Evolutionary conservation across 2,329 filamentous ascomycete species (phyloP), one percentile per base, ranked within the genome.

Genomic region (Metarhizium brunneum): DNA sequence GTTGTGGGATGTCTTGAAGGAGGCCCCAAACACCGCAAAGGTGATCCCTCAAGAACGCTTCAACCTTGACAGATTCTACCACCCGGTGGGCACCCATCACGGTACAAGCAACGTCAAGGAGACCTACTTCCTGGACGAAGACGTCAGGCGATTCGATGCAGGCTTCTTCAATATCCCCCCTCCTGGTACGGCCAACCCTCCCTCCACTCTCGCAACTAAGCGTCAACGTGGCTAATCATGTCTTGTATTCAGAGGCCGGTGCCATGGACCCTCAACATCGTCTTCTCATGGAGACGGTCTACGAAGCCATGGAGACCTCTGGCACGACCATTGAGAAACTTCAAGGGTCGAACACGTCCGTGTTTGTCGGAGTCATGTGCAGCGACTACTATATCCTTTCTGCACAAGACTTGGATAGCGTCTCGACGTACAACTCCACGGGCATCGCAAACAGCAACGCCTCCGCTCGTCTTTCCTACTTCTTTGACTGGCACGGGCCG

Each of bases 401-500:
- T 35, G 32, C 32, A 35, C 32, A 35, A 35, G 32, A 35, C 32
- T 35, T 35, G 32, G 32, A 35, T 35, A 35, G 32, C 32, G 32
- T 35, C 32, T 35, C 32, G 32, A 35, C 32, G 32, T 35, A 35
- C 6, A 35, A 35, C 32, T 35, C 32, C 7, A 35, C 32, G 7
- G 32, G 32, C 32, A 35, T 76, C 16, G 66, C 74, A 0, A 78
- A 77, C 59, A 68, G 76, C 25, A 62, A 11, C 32, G 32, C 32
- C 32, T 35, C 32, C 11, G 32, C 32, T 35, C 32, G 32, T 35
- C 32, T 79, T 8, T 76, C 73, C 1, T 76, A 78, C 60, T 74
- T 72, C 54, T 77, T 74, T 58, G 69, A 80, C 60, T 70, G 78
- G 50, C 60, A 62, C 6, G 77, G 77, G 0, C 73, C 77, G 0